Evolutionary conservation across 177 flowering plant genomes (phyloP).

Genomic region (Vitis hybrid): DNA sequence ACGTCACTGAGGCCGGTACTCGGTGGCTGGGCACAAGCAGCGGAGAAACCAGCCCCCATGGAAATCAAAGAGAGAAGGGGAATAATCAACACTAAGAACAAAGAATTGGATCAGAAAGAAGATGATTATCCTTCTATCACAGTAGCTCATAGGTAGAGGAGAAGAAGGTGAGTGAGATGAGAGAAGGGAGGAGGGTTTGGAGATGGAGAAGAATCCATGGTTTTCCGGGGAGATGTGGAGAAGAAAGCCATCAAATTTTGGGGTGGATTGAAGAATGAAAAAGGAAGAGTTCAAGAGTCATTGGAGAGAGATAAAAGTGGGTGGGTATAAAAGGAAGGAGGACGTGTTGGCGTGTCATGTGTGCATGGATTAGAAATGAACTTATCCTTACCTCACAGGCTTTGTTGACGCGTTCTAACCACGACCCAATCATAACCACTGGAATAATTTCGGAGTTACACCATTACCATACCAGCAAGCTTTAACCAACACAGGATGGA

Average conservation of each 20-base stretch:
- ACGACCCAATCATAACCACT: too few species aligned
- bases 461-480: too few species aligned
- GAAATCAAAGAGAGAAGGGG: background rate
- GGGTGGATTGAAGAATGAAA: background rate
- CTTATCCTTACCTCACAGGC: too few species aligned
- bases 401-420: too few species aligned
- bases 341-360: conserved; percentile 9
- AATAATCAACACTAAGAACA: background rate
- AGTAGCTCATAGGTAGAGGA: conserved; percentile 18
- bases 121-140: too few species aligned
- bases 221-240: conserved; percentile 1
- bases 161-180: conserved; percentile 18
- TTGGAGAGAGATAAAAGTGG: background rate
- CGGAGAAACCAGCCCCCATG: conserved; percentile 31
- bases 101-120: background rate
- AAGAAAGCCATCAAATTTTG: background rate
- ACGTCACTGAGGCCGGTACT: conserved; percentile 33
- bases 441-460: too few species aligned
- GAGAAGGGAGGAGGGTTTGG: conserved; percentile 13
- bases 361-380: conserved; percentile 16
- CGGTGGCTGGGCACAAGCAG: background rate
- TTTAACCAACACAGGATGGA: too few species aligned
- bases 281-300: too few species aligned
- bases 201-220: background rate
- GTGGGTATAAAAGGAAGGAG: background rate